phyloP scores from a whole-genome alignment of 257 asterid species.

The Solanum arcanum region DNA sequence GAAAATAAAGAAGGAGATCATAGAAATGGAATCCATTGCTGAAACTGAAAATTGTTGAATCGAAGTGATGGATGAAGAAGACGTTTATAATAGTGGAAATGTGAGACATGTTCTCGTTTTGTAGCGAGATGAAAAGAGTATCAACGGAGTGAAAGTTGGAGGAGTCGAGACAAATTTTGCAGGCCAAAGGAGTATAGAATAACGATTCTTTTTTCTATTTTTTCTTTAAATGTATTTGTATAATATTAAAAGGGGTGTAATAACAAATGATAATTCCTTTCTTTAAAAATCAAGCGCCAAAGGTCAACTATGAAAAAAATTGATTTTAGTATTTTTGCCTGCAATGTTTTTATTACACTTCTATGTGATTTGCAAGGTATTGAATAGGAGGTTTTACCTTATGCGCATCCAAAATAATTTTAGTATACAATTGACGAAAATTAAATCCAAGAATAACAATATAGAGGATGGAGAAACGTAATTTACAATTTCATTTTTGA shows the following conservation, averaged over 20 bases:
- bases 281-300: neutral
- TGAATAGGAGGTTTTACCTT: too few species aligned
- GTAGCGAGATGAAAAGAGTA: neutral
- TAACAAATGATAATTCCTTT: neutral
- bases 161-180: neutral
- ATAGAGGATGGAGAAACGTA: too few species aligned
- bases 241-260: neutral
- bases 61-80: neutral
- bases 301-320: neutral
- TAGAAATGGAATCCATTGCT: slow-evolving; percentile 1
- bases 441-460: too few species aligned
- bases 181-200: neutral
- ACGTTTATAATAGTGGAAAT: neutral
- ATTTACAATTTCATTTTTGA: too few species aligned
- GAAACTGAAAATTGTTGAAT: neutral
- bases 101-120: neutral
- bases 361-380: too few species aligned
- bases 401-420: too few species aligned
- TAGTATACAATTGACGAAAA: too few species aligned
- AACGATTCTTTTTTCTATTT: neutral
- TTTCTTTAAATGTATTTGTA: too few species aligned
- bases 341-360: too few species aligned
- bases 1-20: neutral
- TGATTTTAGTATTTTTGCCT: neutral
- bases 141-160: neutral